Evolutionary conservation across 2,329 filamentous ascomycete genomes (phyloP).

Genomic region (Cladobotryum mycophilum): DNA sequence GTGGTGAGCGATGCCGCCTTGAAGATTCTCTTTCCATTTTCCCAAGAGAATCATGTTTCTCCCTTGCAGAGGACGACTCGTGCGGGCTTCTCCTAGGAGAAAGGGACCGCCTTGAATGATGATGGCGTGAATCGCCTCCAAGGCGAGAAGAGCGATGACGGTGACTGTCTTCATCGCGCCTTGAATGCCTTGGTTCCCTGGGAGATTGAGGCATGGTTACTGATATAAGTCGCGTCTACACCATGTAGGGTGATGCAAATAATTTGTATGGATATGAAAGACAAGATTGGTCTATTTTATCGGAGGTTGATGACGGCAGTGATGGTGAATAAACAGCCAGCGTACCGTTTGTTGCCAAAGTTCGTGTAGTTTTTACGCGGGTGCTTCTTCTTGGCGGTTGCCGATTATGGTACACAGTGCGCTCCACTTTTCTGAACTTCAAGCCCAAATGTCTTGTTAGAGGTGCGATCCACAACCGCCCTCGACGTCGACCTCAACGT

Average conservation of each 20-base stretch:
- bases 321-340: too few relatives aligned
- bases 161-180: conserved; percentile 7
- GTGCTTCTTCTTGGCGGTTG: background rate
- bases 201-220: conserved; percentile 5
- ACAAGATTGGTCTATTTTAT: too few relatives aligned
- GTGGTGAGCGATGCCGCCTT: conserved; percentile 20
- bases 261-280: too few relatives aligned
- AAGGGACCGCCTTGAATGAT: conserved; percentile 1
- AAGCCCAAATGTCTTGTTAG: too few relatives aligned
- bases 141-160: conserved; percentile 5
- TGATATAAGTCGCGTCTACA: background rate
- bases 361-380: too few relatives aligned
- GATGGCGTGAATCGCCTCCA: background rate
- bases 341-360: too few relatives aligned
- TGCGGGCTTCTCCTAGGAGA: conserved; percentile 6
- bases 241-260: too few relatives aligned
- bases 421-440: background rate
- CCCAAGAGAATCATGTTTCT: background rate
- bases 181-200: conserved; percentile 2
- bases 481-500: too few relatives aligned
- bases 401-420: background rate
- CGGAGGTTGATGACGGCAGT: too few relatives aligned
- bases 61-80: conserved; percentile 12
- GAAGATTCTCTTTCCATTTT: conserved; percentile 12
- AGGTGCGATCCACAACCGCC: too few relatives aligned